phyloP scores from a whole-genome alignment of 192 early-diverging fungal genomes.

The Geranomyces michiganensis region DNA sequence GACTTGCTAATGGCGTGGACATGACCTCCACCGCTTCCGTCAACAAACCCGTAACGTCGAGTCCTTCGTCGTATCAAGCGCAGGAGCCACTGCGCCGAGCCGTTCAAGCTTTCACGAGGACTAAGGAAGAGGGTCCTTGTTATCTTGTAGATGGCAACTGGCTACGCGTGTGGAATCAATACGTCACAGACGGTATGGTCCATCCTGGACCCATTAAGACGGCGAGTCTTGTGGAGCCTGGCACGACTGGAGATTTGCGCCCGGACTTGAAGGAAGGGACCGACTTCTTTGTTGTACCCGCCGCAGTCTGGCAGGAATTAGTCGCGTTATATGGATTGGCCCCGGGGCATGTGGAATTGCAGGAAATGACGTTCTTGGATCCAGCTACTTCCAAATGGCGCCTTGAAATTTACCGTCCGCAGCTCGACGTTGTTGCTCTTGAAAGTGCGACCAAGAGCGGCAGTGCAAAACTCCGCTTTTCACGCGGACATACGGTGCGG shows the following conservation, averaged over 20 bases:
- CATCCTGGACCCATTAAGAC: conserved; percentile 23
- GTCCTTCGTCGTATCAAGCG: neutral
- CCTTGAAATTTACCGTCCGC: neutral
- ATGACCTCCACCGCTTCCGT: neutral
- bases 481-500: neutral
- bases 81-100: neutral
- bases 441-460: neutral
- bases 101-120: neutral
- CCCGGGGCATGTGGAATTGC: neutral
- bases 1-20: neutral
- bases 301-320: neutral
- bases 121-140: neutral
- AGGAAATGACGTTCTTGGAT: neutral
- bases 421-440: neutral
- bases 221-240: conserved; percentile 4
- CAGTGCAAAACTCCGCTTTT: neutral
- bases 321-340: neutral
- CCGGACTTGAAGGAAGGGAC: conserved; percentile 19
- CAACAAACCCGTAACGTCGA: neutral
- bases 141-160: conserved; percentile 1
- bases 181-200: neutral
- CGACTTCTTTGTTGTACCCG: conserved; percentile 22
- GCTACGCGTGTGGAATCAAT: neutral
- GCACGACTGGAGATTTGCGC: neutral
- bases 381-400: neutral